Base-by-base conservation (phyloP, 2,329 filamentous ascomycete genomes). In the Penicillium paneum region DNA sequence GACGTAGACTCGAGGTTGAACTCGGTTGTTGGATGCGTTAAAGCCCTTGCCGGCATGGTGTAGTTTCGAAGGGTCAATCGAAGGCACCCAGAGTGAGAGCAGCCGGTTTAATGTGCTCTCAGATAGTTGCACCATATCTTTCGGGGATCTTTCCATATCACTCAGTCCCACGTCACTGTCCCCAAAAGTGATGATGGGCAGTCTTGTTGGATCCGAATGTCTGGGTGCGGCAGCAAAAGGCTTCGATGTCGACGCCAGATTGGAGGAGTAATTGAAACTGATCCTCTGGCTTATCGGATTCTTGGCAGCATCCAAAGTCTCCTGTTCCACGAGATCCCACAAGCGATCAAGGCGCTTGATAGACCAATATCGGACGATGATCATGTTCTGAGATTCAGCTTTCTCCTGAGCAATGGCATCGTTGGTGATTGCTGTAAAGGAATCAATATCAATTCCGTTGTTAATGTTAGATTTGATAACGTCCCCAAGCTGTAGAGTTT, bases 361-460 rank as follows among this genome's bases (percentile, higher is more conserved):
- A 7, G 74, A 70, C 70, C 72, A 76, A 54, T 75, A 74, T 38
- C 73, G 66, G n/a, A 75, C 67, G 38, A 77, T 71, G n/a, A 76
- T 64, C 64, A 75, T 73, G 47, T 75, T 77, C 55, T 77, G 74
- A 4, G 67, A 68, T 51, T 76, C 74, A 2, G 69, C 71, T 49
- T 74, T 71, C 49, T 76, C 74, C 60, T 75, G 72, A 10, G 67
- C 67, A 51, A 74, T 66, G 13, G 62, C 54, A 44, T 74, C 70
- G 3, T 71, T 67, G 58, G 47, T 57, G n/a, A 19, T 55, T 31
- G 51, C 59, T 32, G 48, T 34, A 13, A 45, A 29, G n/a, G 57
- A 42, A 10, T 40, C 41, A 2, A 32, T 42, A 17, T 42, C 45
- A 6, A 40, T 35, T 3, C 39, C 34, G 15, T 36, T 53, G n/a